Base-by-base conservation (phyloP, 1,139 yeast species). In the Taiozyma sp. region DNA sequence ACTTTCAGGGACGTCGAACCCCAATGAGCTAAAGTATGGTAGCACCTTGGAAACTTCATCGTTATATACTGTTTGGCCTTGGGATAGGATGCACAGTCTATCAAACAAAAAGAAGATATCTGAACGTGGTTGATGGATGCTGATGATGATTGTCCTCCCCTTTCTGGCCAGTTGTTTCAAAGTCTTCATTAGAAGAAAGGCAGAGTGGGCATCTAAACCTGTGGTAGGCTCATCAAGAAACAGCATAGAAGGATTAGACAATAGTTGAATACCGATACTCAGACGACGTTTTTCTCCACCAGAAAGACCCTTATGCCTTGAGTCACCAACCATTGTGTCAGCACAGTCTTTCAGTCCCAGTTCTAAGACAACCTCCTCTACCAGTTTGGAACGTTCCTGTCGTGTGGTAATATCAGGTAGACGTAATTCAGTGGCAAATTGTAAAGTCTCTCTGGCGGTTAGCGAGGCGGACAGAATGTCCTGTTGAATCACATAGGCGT, bases 201-300 rank as follows among this genome's bases (percentile, higher is more conserved):
- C 91, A 14, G 90, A 83, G 50, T 83, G 80, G 3, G 96, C 85
- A 64, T 89, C 96, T 35, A 89, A 70, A 0, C 96, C 96, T 0
- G 96, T 88, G 0, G 96, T 89, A 2, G 96, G 96, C 61, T 89
- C 96, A 64, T 89, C 97, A 45, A 89, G 69, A 60, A 88, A 88
- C 55, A 89, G 68, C 2, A 88, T 70, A 0, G 91, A 81, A 0
- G 96, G 96, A 56, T 82, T 84, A 2, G 88, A 78, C 35, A 89
- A 70, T 58, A 89, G 69, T 63, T 88, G 96, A 21, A 87, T 81
- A 0, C 90, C 96, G 49, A 88, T 79, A 50, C 90, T 83, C 2
- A 88, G 74, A 53, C 96, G 68, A 60, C 96, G 68, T 63, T 85
- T 86, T 61, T 89, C 96, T 34, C 97, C 96, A 6, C 97, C 97